Percentiles rank a stretch among this genome's conserved stretches.
Evolutionary conservation across 164 flowering plant species (phyloP).

Genomic region (Chloranthus sessilifolius): DNA sequence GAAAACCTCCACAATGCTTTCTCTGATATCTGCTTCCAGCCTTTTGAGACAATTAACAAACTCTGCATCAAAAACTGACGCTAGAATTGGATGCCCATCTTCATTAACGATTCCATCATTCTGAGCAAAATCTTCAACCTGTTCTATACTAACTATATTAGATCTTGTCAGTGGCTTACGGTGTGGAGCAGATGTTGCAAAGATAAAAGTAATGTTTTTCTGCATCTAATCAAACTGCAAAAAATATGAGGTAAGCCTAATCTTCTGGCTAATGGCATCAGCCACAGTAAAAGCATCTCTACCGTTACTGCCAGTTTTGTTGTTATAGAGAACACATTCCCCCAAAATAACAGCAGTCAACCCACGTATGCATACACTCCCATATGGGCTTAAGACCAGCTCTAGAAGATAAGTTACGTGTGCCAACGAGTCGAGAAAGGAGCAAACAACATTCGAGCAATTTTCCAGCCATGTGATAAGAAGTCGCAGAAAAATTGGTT

Average conservation of each 20-base stretch:
- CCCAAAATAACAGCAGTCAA: constrained; percentile 83
- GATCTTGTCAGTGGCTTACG: constrained; percentile 68
- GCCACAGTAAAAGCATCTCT: constrained; percentile 68
- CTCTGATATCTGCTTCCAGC: constrained; percentile 69
- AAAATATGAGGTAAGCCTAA: constrained; percentile 80
- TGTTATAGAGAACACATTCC: constrained; percentile 69
- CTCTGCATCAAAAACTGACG: constrained; percentile 51
- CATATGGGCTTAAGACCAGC: constrained; percentile 54
- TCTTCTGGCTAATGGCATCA: constrained; percentile 82
- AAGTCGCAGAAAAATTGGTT: constrained; percentile 70
- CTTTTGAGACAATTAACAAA: constrained; percentile 54
- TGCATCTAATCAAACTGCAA: constrained; percentile 81
- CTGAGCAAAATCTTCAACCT: constrained; percentile 56
- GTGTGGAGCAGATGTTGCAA: constrained; percentile 37
- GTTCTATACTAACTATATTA: constrained; percentile 62
- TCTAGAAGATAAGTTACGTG: constrained; percentile 86
- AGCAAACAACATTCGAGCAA: constrained; percentile 74
- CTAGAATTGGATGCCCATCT: constrained; percentile 59
- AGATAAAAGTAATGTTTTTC: constrained; percentile 47
- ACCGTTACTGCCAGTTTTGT: constrained; percentile 38
- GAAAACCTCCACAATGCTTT: constrained; percentile 64
- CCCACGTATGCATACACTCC: constrained; percentile 55
- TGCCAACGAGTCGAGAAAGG: constrained; percentile 78
- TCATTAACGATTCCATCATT: constrained; percentile 30
- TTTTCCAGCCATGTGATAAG: constrained; percentile 79